Evolutionary conservation across 345 rosid genomes (phyloP).

Genomic region (Sonneratia alba): DNA sequence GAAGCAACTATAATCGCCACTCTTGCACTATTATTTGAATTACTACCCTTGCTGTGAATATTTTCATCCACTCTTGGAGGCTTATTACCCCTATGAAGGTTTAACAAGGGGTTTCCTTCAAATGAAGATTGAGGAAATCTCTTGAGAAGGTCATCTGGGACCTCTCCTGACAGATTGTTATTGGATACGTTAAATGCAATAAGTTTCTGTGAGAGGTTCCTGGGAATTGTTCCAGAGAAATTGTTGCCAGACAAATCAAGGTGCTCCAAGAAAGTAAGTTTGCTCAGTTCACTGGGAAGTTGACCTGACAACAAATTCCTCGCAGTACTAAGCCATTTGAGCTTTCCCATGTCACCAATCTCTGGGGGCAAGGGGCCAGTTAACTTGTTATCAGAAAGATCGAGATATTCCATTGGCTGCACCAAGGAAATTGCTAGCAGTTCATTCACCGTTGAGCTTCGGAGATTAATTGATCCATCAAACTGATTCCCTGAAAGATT

Average conservation of each 20-base stretch:
- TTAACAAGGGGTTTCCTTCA: constrained; percentile 57
- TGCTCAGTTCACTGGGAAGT: constrained; percentile 65
- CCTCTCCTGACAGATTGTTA: constrained; percentile 57
- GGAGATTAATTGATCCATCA: constrained; percentile 58
- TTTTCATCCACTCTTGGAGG: constrained; percentile 12
- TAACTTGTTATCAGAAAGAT: constrained; percentile 74
- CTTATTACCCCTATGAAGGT: constrained; percentile 21
- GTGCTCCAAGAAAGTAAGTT: constrained; percentile 52
- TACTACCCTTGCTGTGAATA: constrained; percentile 10
- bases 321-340: constrained; percentile 57
- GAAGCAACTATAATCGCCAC: constrained; percentile 69
- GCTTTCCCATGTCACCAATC: constrained; percentile 48
- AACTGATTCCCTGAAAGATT: constrained; percentile 78
- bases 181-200: constrained; percentile 59
- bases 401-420: constrained; percentile 68
- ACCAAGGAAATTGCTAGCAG: constrained; percentile 33
- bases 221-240: constrained; percentile 62
- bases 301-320: constrained; percentile 55
- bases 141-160: constrained; percentile 45
- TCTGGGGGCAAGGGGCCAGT: constrained; percentile 52
- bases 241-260: constrained; percentile 77
- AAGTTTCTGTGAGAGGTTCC: constrained; percentile 48
- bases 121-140: constrained; percentile 46
- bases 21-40: constrained; percentile 35
- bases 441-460: constrained; percentile 47